phyloP scores from a whole-genome alignment of 169 alveolate genomes.

The Plasmodium billcollinsi region DNA sequence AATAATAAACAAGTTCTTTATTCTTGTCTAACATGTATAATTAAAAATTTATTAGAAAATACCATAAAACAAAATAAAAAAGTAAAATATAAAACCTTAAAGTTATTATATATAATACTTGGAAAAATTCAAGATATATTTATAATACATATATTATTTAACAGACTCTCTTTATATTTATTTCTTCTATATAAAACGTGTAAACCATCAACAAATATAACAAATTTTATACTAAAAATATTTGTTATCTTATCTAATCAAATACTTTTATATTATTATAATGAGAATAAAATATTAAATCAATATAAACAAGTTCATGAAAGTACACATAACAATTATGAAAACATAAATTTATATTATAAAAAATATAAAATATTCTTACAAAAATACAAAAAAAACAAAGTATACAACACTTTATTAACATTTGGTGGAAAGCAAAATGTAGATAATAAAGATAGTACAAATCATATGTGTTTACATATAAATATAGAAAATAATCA shows the following conservation, averaged over 20 bases:
- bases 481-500: background rate
- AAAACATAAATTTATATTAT: background rate
- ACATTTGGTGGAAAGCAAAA: too few relatives aligned
- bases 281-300: background rate
- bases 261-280: conserved; percentile 10
- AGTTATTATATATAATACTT: conserved; percentile 21
- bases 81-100: conserved; percentile 34
- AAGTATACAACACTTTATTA: background rate
- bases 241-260: conserved; percentile 14
- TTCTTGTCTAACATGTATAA: conserved; percentile 26
- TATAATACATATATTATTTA: conserved; percentile 21
- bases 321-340: background rate
- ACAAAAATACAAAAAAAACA: background rate
- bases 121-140: conserved; percentile 18
- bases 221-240: conserved; percentile 24
- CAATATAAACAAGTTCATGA: background rate
- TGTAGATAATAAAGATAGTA: background rate
- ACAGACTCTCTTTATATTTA: conserved; percentile 25
- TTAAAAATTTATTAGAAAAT: conserved; percentile 23
- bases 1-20: conserved; percentile 15
- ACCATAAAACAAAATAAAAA: conserved; percentile 42
- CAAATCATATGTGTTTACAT: background rate
- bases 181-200: conserved; percentile 37
- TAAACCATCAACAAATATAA: background rate
- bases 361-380: background rate